These are phyloP conservation scores for Polytrichum formosum DNA, from an alignment of 225 moss, liverwort and hornwort species.

Conservation along the genomic window DNA sequence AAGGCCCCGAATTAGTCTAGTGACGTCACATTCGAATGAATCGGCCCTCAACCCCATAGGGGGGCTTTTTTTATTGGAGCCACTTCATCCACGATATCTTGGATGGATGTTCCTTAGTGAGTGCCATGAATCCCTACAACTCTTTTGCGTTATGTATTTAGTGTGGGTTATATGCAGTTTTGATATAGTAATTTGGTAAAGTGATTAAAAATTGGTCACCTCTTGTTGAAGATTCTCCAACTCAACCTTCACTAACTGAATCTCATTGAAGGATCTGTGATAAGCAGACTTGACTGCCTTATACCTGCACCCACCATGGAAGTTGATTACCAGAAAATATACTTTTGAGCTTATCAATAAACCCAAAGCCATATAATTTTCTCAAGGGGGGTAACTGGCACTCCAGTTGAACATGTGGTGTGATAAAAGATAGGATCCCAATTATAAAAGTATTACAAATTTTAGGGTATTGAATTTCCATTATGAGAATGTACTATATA, in stretches of 20 bases:
- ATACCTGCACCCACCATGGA: slow-evolving; percentile 23
- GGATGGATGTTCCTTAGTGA: too few relatives aligned
- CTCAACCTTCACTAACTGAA: slow-evolving; percentile 36
- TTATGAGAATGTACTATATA: neutral
- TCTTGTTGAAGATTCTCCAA: slow-evolving; percentile 40
- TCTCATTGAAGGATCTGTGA: slow-evolving; percentile 37
- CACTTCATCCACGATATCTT: too few relatives aligned
- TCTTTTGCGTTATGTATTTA: neutral
- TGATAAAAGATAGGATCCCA: too few relatives aligned
- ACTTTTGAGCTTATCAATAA: neutral
- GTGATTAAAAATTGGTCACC: slow-evolving; percentile 16
- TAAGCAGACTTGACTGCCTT: slow-evolving; percentile 34
- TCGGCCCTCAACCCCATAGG: too few relatives aligned
- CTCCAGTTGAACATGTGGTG: too few relatives aligned
- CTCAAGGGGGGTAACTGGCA: too few relatives aligned
- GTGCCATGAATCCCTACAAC: neutral
- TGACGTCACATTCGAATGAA: too few relatives aligned
- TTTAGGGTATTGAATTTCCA: neutral
- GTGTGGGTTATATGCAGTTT: neutral
- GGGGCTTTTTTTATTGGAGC: too few relatives aligned
- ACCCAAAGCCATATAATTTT: neutral
- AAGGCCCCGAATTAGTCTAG: too few relatives aligned
- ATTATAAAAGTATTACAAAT: neutral
- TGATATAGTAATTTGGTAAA: neutral
- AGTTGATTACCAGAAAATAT: neutral